Evolutionary conservation across 306 rosid species (phyloP), one percentile per base, ranked within the genome.

Genomic region (Begonia masoniana): DNA sequence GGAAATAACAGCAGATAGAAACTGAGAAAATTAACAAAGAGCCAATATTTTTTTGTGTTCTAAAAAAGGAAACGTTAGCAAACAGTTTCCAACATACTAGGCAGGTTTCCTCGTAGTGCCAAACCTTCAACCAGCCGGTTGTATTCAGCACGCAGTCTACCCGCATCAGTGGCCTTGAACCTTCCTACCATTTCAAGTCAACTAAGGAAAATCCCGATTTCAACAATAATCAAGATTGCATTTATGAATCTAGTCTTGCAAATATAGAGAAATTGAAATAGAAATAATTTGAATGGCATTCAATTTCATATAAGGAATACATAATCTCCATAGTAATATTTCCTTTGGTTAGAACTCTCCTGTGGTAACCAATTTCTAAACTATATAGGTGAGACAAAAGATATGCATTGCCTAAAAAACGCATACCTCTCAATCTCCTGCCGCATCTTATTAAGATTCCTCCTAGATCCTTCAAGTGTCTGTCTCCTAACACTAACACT

Each of bases 401-500:
- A 31, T 31, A 31, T 6, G 9, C 39, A 31, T 31, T 31, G 24
- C 39, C 39, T 31, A 31, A 31, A 48, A 39, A 67, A 57, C 48
- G 61, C 74, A 68, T 82, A 85, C 97, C 84, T 89, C 63, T 82
- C 91, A 62, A 85, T 78, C 71, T 85, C 95, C 68, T 85, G 91
- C 47, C 74, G 71, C 94, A 89, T 89, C 78, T 70, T 82, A 63
- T 16, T 67, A 50, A 89, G 85, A 76, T 89, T 89, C 68, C 95
- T 76, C 61, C 85, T 82, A 41, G 97, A 94, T 24, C 97, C 97
- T 58, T 89, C 97, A 66, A 89, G 69, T 39, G 95, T 89, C 76
- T 89, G 95, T 75, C 91, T 85, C 74, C 95, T 85, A 70, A 85
- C 97, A 68, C 97, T 82, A 61, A 85, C 97, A 62, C 97, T 89